These are phyloP conservation scores for Globisporangium middletonii DNA, from an alignment of 352 stramenopile species.

Conservation along the genomic window DNA sequence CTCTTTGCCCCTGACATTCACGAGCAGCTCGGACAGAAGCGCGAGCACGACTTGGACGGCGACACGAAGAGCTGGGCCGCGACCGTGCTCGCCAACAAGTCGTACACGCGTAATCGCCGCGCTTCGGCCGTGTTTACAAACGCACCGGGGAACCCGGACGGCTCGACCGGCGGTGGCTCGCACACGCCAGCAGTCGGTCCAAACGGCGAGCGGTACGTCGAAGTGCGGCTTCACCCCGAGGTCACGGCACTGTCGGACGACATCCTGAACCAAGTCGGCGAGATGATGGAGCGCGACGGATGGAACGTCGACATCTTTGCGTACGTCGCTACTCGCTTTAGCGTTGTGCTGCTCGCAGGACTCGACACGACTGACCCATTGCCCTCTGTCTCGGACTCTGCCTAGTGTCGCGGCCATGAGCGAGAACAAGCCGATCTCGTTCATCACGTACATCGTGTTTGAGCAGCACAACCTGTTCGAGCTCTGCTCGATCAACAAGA, in stretches of 20 bases:
- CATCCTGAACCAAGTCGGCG: slow-evolving; percentile 54
- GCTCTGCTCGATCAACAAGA: slow-evolving; percentile 64
- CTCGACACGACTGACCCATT: not conserved
- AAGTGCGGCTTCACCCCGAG: slow-evolving; percentile 55
- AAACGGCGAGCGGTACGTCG: slow-evolving; percentile 25
- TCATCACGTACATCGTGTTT: slow-evolving; percentile 81
- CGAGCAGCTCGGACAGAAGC: slow-evolving; percentile 72
- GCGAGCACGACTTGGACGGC: slow-evolving; percentile 56
- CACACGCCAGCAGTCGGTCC: slow-evolving; percentile 3
- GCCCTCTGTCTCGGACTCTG: not conserved
- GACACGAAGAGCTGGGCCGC: slow-evolving; percentile 79
- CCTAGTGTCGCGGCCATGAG: slow-evolving; percentile 52
- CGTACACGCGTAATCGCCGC: slow-evolving; percentile 64
- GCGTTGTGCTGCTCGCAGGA: too few species aligned
- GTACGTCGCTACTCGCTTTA: too few species aligned
- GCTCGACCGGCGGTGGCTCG: slow-evolving; percentile 1
- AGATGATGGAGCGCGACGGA: slow-evolving; percentile 67
- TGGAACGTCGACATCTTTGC: slow-evolving; percentile 72
- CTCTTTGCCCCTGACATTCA: slow-evolving; percentile 78
- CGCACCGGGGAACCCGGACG: slow-evolving; percentile 7
- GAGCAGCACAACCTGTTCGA: slow-evolving; percentile 81
- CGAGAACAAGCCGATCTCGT: slow-evolving; percentile 70
- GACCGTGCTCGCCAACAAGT: slow-evolving; percentile 73
- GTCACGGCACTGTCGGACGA: slow-evolving; percentile 49
- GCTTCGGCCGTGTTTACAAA: slow-evolving; percentile 40